A percentile compares a stretch with the other conserved stretches of the same genome.
phyloP scores from a whole-genome alignment of 2,329 filamentous ascomycete genomes.

The Paecilomyces fulvus region DNA sequence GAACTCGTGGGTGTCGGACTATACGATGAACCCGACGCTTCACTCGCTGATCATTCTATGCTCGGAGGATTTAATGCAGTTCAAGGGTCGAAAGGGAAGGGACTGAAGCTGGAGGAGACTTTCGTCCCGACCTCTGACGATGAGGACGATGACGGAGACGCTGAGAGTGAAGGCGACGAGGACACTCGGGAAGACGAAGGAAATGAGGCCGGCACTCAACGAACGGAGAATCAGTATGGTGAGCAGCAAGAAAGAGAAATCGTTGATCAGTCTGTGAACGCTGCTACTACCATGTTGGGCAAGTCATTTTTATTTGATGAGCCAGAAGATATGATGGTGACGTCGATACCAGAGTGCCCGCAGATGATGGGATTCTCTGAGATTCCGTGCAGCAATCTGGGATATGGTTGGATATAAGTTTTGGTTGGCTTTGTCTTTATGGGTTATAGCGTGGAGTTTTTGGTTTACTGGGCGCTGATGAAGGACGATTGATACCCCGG shows the following conservation, averaged over 20 bases:
- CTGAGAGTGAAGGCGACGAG: constrained; percentile 45
- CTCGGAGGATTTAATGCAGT: constrained; percentile 43
- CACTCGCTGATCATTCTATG: constrained; percentile 47
- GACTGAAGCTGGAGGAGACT: constrained; percentile 72
- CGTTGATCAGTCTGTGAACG: constrained; percentile 7
- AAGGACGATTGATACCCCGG: constrained; percentile 16
- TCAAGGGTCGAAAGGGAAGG: constrained; percentile 51
- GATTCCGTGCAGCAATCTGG: constrained; percentile 25
- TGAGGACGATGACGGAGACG: constrained; percentile 49
- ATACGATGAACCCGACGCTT: constrained; percentile 61
- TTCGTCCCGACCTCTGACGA: constrained; percentile 58
- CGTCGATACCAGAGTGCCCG: constrained; percentile 14
- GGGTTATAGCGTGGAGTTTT: constrained; percentile 29
- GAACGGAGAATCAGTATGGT: background rate
- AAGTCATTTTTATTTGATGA: constrained; percentile 28
- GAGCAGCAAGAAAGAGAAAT: background rate
- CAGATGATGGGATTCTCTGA: constrained; percentile 17
- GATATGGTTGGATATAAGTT: constrained; percentile 26
- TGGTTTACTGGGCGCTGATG: constrained; percentile 12
- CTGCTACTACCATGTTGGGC: constrained; percentile 18
- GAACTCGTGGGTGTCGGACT: constrained; percentile 75
- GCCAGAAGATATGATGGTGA: constrained; percentile 14
- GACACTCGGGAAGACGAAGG: constrained; percentile 8
- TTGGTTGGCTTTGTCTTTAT: constrained; percentile 4
- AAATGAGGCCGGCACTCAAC: background rate